Percentiles rank a stretch among this genome's conserved stretches.
These are phyloP conservation scores for Boechera stricta DNA, from an alignment of 345 rosid genomes.

Conservation along the genomic window DNA sequence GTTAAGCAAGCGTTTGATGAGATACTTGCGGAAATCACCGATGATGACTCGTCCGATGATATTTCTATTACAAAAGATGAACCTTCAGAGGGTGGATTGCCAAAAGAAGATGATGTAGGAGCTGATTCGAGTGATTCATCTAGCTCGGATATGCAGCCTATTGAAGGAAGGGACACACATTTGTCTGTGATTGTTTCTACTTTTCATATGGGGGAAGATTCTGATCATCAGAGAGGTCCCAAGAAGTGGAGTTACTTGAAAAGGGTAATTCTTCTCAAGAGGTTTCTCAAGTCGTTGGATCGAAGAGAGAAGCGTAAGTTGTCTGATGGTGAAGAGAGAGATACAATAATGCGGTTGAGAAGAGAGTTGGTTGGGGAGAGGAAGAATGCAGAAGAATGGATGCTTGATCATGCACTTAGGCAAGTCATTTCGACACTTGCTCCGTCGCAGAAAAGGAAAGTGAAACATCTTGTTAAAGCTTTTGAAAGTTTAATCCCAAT, in stretches of 20 bases:
- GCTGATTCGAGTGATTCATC: constrained; percentile 39
- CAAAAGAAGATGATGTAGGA: constrained; percentile 42
- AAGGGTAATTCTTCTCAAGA: constrained; percentile 68
- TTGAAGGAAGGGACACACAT: constrained; percentile 42
- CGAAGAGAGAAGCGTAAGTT: constrained; percentile 46
- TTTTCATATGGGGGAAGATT: constrained; percentile 28
- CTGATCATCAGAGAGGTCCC: constrained; percentile 50
- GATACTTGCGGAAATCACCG: constrained; percentile 74
- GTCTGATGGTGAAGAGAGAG: constrained; percentile 53
- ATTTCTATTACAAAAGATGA: constrained; percentile 45
- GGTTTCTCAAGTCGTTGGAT: constrained; percentile 82
- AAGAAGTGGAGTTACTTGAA: constrained; percentile 83
- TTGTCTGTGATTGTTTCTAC: constrained; percentile 41
- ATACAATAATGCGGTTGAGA: constrained; percentile 65
- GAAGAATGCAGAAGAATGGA: constrained; percentile 86
- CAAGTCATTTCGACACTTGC: constrained; percentile 73
- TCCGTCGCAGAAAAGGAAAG: constrained; percentile 79
- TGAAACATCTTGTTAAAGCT: constrained; percentile 82
- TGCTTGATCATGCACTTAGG: constrained; percentile 92
- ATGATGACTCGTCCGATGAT: constrained; percentile 55
- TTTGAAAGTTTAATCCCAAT: constrained; percentile 65
- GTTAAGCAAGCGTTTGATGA: constrained; percentile 85
- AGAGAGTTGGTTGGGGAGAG: constrained; percentile 62
- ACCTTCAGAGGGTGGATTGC: constrained; percentile 43
- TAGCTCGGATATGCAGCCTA: constrained; percentile 29